Evolutionary conservation across 495 filamentous ascomycete species (phyloP), one percentile per base, ranked within the genome.

Genomic region (Aspergillus sclerotiicarbonarius): DNA sequence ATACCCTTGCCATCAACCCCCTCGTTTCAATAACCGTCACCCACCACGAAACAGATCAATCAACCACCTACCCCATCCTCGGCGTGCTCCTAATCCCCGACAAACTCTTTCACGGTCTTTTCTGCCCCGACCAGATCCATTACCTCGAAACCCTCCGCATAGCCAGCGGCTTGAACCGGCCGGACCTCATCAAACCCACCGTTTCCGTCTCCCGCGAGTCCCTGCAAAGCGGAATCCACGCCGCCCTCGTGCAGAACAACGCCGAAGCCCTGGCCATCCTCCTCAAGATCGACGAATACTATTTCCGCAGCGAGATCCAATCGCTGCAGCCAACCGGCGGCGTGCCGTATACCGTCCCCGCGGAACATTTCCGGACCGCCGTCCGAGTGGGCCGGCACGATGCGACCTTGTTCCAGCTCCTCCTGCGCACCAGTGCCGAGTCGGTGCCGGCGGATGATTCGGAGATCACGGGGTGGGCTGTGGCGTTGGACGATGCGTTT

Each of bases 341-440:
- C 10, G n/a, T 21, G 13, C 37, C 47, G 6, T 75, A 74, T 43
- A 65, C 49, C 2, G 59, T 74, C 4, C 72, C 69, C 1, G 53
- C 65, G 0, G 65, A 67, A 4, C 70, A 73, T 50, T 77, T 69
- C 54, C 52, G 67, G 46, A 67, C 61, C 3, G 70, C 66, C 7
- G 62, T 64, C 8, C 63, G 61, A 4, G 43, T 67, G 5, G 58
- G 63, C 18, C 66, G 57, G 4, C 50, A 65, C 13, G 66, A 71
- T 29, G 44, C 60, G 8, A 53, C 58, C 3, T 59, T 74, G 44
- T 76, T 79, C 47, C 59, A 69, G 39, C 51, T 68, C 12, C 64
- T 79, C 16, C 31, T 79, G 1, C 72, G 75, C 16, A 62, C 73
- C 10, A 76, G 65, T 44, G 73, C 76, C 0, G 76, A 79, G 58